A percentile compares a stretch with the other conserved stretches of the same genome.
phyloP scores from a whole-genome alignment of 352 stramenopile genomes.

The Labyrinthula sp. region DNA sequence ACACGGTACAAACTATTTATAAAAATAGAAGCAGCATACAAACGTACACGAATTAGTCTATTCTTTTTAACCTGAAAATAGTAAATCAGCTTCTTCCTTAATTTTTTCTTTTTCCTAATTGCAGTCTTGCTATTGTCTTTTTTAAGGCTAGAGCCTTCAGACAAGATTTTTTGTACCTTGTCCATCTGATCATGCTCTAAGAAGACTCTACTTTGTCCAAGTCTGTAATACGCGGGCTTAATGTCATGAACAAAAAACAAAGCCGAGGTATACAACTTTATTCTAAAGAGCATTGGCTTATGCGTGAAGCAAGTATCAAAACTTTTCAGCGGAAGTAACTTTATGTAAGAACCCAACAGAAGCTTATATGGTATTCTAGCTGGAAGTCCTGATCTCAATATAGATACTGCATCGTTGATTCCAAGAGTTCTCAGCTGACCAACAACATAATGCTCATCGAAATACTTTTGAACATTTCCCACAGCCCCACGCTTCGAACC shows the following conservation, averaged over 20 bases:
- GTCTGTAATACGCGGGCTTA: constrained; percentile 49
- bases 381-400: constrained; percentile 54
- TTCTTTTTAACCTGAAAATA: too few relatives aligned
- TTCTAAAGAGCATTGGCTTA: constrained; percentile 31
- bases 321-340: constrained; percentile 45
- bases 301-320: constrained; percentile 47
- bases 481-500: too few relatives aligned
- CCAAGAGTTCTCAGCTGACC: constrained; percentile 54
- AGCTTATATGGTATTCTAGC: constrained; percentile 52
- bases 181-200: constrained; percentile 73
- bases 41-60: too few relatives aligned
- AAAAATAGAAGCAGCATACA: too few relatives aligned
- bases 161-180: constrained; percentile 52
- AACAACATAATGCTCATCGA: constrained; percentile 51
- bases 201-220: constrained; percentile 64
- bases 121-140: too few relatives aligned
- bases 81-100: too few relatives aligned
- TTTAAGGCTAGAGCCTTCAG: too few relatives aligned
- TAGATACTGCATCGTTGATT: constrained; percentile 56
- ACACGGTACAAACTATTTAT: too few relatives aligned
- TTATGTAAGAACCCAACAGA: constrained; percentile 46
- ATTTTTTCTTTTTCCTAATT: too few relatives aligned
- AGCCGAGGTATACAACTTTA: constrained; percentile 45
- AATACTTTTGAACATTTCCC: constrained; percentile 30
- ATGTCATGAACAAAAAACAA: constrained; percentile 60